Conservation (phyloP, 1,284 basidiomycete species). For the Puccinia hordei region DNA sequence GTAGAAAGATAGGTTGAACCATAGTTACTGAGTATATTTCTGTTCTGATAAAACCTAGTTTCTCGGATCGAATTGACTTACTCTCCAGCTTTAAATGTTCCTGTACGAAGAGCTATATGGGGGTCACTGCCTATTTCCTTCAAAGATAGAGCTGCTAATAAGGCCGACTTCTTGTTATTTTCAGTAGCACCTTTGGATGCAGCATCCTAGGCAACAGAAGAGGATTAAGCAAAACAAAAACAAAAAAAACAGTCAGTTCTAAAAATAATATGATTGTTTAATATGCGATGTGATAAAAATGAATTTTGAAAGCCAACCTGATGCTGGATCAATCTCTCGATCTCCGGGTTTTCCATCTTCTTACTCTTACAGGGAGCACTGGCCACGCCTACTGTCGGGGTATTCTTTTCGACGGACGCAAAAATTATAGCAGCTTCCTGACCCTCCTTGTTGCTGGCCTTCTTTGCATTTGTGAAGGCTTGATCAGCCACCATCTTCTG, state of each 20-base stretch:
- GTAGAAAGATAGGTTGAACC: background rate
- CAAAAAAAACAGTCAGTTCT: background rate
- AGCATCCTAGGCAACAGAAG: slow-evolving; percentile 11
- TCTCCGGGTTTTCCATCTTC: slow-evolving; percentile 31
- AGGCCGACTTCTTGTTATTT: slow-evolving; percentile 30
- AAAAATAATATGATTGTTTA: background rate
- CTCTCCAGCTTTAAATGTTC: slow-evolving; percentile 38
- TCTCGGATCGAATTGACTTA: slow-evolving; percentile 1
- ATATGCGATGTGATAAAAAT: background rate
- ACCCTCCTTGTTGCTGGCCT: slow-evolving; percentile 65
- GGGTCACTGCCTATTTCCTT: slow-evolving; percentile 26
- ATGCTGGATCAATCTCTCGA: slow-evolving; percentile 25
- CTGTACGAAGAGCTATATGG: background rate
- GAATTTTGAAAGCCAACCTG: slow-evolving; percentile 14
- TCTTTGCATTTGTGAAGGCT: slow-evolving; percentile 62
- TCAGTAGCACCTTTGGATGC: slow-evolving; percentile 12
- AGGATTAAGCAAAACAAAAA: background rate
- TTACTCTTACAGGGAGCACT: slow-evolving; percentile 8
- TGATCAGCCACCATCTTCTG: slow-evolving; percentile 32
- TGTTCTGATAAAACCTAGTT: background rate
- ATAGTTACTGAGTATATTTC: background rate
- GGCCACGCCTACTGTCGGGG: slow-evolving; percentile 64
- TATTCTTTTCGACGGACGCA: slow-evolving; percentile 71
- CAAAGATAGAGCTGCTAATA: slow-evolving; percentile 22
- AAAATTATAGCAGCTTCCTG: slow-evolving; percentile 68